These are phyloP conservation scores for Heliamphora pulchella DNA, from an alignment of 179 eudicot species.

Conservation along the genomic window DNA sequence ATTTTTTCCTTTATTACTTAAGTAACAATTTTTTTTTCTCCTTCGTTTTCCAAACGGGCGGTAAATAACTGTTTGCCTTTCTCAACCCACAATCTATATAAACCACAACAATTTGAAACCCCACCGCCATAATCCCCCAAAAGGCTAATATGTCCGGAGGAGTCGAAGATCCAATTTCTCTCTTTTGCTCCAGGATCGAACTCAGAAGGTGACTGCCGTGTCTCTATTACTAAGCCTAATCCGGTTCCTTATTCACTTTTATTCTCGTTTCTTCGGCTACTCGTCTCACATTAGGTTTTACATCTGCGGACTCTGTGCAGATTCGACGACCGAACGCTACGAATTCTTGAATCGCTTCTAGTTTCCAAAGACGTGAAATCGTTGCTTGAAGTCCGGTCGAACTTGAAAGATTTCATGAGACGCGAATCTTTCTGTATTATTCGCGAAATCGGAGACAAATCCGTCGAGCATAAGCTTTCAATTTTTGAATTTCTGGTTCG, in stretches of 20 bases:
- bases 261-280: not conserved
- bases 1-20: too few relatives aligned
- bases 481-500: constrained; percentile 59
- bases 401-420: constrained; percentile 43
- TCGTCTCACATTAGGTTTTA: not conserved
- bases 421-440: constrained; percentile 44
- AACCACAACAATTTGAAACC: constrained; percentile 13
- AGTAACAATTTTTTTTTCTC: too few relatives aligned
- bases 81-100: not conserved
- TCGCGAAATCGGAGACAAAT: constrained; percentile 39
- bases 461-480: constrained; percentile 40
- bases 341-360: constrained; percentile 46
- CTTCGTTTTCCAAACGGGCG: too few relatives aligned
- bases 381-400: constrained; percentile 31
- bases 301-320: constrained; percentile 26
- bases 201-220: constrained; percentile 31
- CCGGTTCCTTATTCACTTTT: not conserved
- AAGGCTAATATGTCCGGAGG: constrained; percentile 28
- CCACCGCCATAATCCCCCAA: constrained; percentile 15
- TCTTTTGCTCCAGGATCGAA: constrained; percentile 48
- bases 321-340: constrained; percentile 53
- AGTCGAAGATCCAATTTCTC: constrained; percentile 29
- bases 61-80: too few relatives aligned
- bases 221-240: constrained; percentile 13
- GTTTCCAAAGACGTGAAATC: constrained; percentile 49